Conservation (phyloP, 768 basidiomycete species). For the Tylopilus plumbeoviolaceoides region DNA sequence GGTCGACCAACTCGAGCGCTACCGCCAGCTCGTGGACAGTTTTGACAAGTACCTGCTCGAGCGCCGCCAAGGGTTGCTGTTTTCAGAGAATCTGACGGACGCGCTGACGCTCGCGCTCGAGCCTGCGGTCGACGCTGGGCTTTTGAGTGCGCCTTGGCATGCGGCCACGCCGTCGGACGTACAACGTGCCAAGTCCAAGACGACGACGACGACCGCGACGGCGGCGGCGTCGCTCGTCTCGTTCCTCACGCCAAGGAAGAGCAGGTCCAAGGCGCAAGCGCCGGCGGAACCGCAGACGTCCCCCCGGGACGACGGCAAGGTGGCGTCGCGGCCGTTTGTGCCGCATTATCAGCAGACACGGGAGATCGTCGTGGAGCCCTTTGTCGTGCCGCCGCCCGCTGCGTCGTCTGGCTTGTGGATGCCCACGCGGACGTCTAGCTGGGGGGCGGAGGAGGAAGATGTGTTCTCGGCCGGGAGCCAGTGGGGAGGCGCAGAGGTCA, state of each 20-base stretch:
- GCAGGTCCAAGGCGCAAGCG: constrained; percentile 35
- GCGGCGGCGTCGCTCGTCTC: constrained; percentile 67
- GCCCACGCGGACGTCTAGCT: constrained; percentile 46
- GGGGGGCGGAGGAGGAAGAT: constrained; percentile 65
- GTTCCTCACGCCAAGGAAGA: constrained; percentile 77
- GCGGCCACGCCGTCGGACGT: constrained; percentile 29
- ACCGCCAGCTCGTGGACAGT: constrained; percentile 66
- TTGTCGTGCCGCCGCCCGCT: constrained; percentile 53
- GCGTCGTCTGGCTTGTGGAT: constrained; percentile 58
- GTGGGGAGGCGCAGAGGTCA: constrained; percentile 37
- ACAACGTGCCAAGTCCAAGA: constrained; percentile 44
- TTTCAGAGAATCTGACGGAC: constrained; percentile 89
- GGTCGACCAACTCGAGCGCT: constrained; percentile 75
- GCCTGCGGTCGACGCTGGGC: constrained; percentile 43
- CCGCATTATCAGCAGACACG: constrained; percentile 80
- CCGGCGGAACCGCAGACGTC: constrained; percentile 45
- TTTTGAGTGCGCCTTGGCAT: constrained; percentile 14
- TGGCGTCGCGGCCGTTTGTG: constrained; percentile 73
- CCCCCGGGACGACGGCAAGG: constrained; percentile 38
- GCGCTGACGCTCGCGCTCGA: constrained; percentile 76
- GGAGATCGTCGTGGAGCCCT: constrained; percentile 67
- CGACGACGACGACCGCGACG: constrained; percentile 25
- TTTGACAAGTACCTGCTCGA: constrained; percentile 86
- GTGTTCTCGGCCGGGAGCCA: constrained; percentile 51
- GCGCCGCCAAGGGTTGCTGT: constrained; percentile 83